Evolutionary conservation across 352 stramenopile species (phyloP).

Genomic region (Phytophthora podocarpi): DNA sequence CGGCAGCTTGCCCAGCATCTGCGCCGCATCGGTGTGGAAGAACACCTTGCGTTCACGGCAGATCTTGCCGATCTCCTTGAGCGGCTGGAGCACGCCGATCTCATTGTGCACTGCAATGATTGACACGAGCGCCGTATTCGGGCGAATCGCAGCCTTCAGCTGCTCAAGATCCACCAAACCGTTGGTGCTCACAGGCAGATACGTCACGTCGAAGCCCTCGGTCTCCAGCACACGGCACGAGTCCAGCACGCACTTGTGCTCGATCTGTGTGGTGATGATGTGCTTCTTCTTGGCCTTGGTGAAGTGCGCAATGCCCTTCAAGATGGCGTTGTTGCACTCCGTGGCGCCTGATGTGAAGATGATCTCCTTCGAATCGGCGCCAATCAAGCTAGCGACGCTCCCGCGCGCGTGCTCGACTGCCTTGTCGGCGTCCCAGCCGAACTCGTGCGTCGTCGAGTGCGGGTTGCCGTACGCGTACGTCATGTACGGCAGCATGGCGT

Average conservation of each 20-base stretch:
- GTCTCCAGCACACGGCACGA: slow-evolving; percentile 96
- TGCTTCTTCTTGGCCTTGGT: slow-evolving; percentile 97
- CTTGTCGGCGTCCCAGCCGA: slow-evolving; percentile 98
- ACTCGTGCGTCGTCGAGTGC: slow-evolving; percentile 98
- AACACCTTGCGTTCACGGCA: slow-evolving; percentile 94
- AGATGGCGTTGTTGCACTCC: slow-evolving; percentile 98
- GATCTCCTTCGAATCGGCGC: slow-evolving; percentile 97
- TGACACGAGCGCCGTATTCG: slow-evolving; percentile 96
- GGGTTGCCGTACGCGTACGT: slow-evolving; percentile 97
- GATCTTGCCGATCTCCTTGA: slow-evolving; percentile 96
- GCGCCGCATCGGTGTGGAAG: slow-evolving; percentile 99
- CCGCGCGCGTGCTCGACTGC: slow-evolving; percentile 92
- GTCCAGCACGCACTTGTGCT: slow-evolving; percentile 98
- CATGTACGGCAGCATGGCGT: slow-evolving; percentile 99
- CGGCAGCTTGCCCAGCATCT: slow-evolving; percentile 98
- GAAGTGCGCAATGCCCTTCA: slow-evolving; percentile 98
- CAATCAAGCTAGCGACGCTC: slow-evolving; percentile 94
- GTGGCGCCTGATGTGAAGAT: slow-evolving; percentile 99
- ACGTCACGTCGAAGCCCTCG: slow-evolving; percentile 98
- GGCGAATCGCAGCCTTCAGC: slow-evolving; percentile 93
- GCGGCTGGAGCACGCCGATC: slow-evolving; percentile 98
- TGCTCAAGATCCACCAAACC: slow-evolving; percentile 96
- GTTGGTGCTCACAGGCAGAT: slow-evolving; percentile 93
- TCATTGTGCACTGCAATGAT: slow-evolving; percentile 99
- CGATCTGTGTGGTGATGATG: slow-evolving; percentile 98